phyloP scores from a whole-genome alignment of 2,329 filamentous ascomycete genomes.

The Helicocarpus griseus region DNA sequence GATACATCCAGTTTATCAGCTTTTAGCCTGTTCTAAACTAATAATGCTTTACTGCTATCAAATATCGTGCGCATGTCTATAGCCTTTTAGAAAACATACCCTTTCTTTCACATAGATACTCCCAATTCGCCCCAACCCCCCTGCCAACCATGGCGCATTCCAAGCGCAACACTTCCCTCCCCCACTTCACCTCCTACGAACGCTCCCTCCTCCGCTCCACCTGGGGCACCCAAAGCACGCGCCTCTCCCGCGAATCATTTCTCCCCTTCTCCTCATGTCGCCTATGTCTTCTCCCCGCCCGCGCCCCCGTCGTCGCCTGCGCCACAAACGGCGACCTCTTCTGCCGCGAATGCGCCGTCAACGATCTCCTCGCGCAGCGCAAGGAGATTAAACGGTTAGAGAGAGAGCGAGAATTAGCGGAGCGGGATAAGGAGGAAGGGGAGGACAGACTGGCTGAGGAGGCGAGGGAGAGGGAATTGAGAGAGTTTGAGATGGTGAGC shows the following conservation, averaged over 20 bases:
- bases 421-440: conserved; percentile 53
- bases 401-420: conserved; percentile 52
- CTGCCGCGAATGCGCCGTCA: conserved; percentile 87
- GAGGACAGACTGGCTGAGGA: conserved; percentile 56
- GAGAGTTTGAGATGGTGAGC: conserved; percentile 77
- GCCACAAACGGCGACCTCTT: conserved; percentile 72
- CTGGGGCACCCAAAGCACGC: conserved; percentile 76
- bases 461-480: conserved; percentile 58
- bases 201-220: conserved; percentile 68
- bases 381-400: conserved; percentile 81
- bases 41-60: too few species aligned
- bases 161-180: conserved; percentile 83
- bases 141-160: conserved; percentile 35
- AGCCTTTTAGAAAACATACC: neutral
- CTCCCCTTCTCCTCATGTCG: conserved; percentile 83
- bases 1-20: too few species aligned
- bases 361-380: conserved; percentile 81
- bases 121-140: neutral
- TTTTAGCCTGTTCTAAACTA: too few species aligned
- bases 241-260: conserved; percentile 81
- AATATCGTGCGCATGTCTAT: too few species aligned
- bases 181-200: conserved; percentile 91
- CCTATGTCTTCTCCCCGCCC: conserved; percentile 72
- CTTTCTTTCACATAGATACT: neutral
- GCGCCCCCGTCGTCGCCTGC: conserved; percentile 79